These are phyloP conservation scores for Hypoxylon sp. DNA, from an alignment of 2,329 filamentous ascomycete genomes.

Conservation along the genomic window DNA sequence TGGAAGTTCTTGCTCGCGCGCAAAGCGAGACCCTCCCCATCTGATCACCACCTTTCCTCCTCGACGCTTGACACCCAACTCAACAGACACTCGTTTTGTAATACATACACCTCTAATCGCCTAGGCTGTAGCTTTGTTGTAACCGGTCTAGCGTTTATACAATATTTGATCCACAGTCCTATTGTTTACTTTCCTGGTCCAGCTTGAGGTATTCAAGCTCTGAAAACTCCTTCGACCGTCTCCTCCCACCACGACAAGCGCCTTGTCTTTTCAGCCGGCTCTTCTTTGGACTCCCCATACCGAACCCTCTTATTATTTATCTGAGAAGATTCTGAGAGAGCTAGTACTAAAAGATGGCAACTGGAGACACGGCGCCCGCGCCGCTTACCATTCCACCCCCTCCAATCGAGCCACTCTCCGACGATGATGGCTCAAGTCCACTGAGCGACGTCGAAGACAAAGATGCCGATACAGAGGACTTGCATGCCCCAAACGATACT, in stretches of 20 bases:
- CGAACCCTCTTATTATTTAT: neutral
- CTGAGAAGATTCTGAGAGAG: neutral
- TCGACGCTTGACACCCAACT: constrained; percentile 38
- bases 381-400: constrained; percentile 64
- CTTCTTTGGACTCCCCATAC: constrained; percentile 7
- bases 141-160: constrained; percentile 36
- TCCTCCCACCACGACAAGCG: constrained; percentile 16
- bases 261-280: constrained; percentile 5
- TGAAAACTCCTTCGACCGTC: constrained; percentile 32
- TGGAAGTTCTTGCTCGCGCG: constrained; percentile 43
- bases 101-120: constrained; percentile 25
- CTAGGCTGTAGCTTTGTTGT: constrained; percentile 23
- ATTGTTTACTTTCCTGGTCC: constrained; percentile 33
- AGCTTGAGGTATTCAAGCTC: constrained; percentile 27
- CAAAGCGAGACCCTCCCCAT: constrained; percentile 46
- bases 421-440: constrained; percentile 84
- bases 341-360: constrained; percentile 60
- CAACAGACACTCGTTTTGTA: constrained; percentile 39
- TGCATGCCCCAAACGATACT: constrained; percentile 57
- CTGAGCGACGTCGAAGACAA: constrained; percentile 92
- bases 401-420: constrained; percentile 60
- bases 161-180: constrained; percentile 20
- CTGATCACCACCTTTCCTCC: constrained; percentile 40
- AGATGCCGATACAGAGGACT: constrained; percentile 76
- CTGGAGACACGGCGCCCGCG: constrained; percentile 62